Evolutionary conservation across 495 filamentous ascomycete species (phyloP).

Genomic region (Bathelium albidoporum): DNA sequence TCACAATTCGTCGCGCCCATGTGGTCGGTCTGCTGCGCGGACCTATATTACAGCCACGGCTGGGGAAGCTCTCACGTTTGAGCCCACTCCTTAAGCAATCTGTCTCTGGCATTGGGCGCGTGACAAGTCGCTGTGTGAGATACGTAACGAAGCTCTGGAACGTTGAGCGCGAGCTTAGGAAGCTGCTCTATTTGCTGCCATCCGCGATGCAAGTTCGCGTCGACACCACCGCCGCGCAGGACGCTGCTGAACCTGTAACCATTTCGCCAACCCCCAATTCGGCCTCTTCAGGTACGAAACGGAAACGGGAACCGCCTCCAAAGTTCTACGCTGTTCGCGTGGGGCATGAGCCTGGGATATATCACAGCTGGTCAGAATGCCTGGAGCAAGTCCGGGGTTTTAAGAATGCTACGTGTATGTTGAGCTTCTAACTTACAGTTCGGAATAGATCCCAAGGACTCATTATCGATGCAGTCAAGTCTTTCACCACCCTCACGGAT

Average conservation of each 20-base stretch:
- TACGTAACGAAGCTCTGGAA: neutral
- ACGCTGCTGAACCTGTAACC: neutral
- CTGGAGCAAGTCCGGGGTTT: slow-evolving; percentile 74
- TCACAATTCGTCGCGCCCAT: neutral
- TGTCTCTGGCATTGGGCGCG: neutral
- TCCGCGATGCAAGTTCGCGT: neutral
- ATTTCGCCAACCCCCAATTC: slow-evolving; percentile 8
- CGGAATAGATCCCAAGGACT: neutral
- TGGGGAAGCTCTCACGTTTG: neutral
- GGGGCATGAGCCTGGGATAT: slow-evolving; percentile 76
- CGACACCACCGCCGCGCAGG: neutral
- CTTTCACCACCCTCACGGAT: slow-evolving; percentile 63
- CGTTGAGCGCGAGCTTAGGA: neutral
- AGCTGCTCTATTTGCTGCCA: neutral
- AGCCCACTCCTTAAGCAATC: neutral
- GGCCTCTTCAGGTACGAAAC: slow-evolving; percentile 46
- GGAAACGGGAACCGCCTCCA: slow-evolving; percentile 48
- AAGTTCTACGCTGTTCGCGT: slow-evolving; percentile 85
- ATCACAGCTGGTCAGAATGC: slow-evolving; percentile 72
- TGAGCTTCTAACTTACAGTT: neutral
- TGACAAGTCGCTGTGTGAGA: neutral
- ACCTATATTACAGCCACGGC: neutral
- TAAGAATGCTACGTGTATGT: slow-evolving; percentile 71
- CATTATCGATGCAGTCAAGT: slow-evolving; percentile 53
- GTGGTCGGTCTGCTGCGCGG: neutral